phyloP scores from a whole-genome alignment of 139 green algal species.

The Diplosphaera chodatii region DNA sequence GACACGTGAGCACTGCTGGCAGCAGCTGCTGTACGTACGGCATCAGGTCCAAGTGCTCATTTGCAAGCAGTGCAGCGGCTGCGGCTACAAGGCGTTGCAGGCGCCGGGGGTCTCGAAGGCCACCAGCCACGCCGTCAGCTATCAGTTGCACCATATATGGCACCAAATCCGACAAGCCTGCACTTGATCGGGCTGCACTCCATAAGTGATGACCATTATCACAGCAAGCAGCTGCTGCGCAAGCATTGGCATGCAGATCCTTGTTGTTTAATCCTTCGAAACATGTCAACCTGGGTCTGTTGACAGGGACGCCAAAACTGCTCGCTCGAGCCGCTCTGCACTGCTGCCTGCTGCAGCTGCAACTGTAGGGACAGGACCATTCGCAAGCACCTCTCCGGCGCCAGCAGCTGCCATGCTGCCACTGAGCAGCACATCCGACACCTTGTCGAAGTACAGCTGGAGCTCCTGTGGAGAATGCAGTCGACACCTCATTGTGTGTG shows the following conservation, averaged over 20 bases:
- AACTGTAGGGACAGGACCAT: neutral
- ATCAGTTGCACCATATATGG: slow-evolving; percentile 80
- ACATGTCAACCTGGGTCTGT: slow-evolving; percentile 57
- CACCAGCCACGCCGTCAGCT: slow-evolving; percentile 41
- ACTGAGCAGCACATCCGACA: slow-evolving; percentile 24
- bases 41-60: slow-evolving; percentile 62
- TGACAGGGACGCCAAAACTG: slow-evolving; percentile 43
- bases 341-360: neutral
- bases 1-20: slow-evolving; percentile 70
- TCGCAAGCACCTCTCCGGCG: neutral
- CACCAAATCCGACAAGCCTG: slow-evolving; percentile 71
- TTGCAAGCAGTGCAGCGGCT: slow-evolving; percentile 52
- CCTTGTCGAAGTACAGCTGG: slow-evolving; percentile 61
- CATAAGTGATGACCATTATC: too few species aligned
- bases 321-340: slow-evolving; percentile 5
- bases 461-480: slow-evolving; percentile 48
- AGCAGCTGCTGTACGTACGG: slow-evolving; percentile 80
- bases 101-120: slow-evolving; percentile 21
- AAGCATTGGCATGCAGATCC: too few species aligned
- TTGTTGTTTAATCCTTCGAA: too few species aligned
- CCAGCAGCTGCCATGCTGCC: slow-evolving; percentile 4
- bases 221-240: too few species aligned
- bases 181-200: neutral
- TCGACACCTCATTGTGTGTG: too few species aligned
- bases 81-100: slow-evolving; percentile 30